Conservation (phyloP, 495 filamentous ascomycete species). For the Podospora pseudoanserina region DNA sequence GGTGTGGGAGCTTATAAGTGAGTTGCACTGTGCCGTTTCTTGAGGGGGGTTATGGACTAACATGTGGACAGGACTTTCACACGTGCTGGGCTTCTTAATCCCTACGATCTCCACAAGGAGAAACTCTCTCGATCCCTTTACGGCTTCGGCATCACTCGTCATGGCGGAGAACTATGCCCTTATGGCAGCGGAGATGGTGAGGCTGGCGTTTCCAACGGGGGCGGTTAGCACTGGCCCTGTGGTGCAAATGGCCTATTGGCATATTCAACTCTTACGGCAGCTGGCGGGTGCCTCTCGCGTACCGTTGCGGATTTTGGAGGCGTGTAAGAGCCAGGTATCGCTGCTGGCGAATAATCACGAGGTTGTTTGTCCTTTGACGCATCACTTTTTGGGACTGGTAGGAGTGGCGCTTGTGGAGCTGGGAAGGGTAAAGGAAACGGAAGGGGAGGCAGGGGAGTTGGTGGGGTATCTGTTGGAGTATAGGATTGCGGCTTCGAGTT, state of each 20-base stretch:
- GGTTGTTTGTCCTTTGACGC: constrained; percentile 61
- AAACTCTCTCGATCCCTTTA: not conserved
- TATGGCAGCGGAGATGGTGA: constrained; percentile 43
- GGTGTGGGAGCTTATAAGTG: constrained; percentile 65
- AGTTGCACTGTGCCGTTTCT: constrained; percentile 34
- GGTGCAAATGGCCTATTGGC: constrained; percentile 71
- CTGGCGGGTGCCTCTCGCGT: constrained; percentile 47
- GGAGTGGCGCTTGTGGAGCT: constrained; percentile 66
- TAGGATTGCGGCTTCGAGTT: not conserved
- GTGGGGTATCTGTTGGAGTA: not conserved
- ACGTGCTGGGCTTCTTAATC: constrained; percentile 34
- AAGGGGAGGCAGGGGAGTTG: not conserved
- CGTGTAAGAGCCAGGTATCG: constrained; percentile 55
- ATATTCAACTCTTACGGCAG: constrained; percentile 61
- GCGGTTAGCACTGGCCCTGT: constrained; percentile 39
- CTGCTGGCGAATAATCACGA: constrained; percentile 55
- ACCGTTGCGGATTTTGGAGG: constrained; percentile 53
- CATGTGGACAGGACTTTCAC: constrained; percentile 33
- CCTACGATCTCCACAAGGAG: constrained; percentile 18
- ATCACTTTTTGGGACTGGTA: constrained; percentile 68
- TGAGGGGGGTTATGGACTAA: constrained; percentile 19
- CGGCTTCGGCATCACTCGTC: not conserved
- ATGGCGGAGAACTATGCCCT: not conserved
- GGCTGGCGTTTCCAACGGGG: constrained; percentile 44
- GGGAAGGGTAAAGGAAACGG: constrained; percentile 32